Evolutionary conservation across 352 stramenopile species (phyloP), one percentile per base, ranked within the genome.

Genomic region (Phytopythium oedochilum): DNA sequence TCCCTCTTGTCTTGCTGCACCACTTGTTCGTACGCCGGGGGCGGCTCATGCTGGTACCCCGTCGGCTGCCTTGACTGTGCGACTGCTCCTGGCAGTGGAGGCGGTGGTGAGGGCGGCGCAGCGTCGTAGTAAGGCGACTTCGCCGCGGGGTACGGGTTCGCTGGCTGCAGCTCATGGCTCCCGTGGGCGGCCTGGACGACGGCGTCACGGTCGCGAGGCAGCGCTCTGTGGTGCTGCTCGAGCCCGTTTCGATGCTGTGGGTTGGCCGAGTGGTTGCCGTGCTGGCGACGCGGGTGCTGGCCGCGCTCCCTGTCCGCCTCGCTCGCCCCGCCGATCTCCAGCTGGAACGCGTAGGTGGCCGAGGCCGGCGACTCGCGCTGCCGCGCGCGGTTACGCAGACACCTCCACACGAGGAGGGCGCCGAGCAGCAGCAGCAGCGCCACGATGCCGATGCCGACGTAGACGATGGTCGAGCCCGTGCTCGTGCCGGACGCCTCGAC

Each of bases 361-460:
- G 32, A n/a, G 22, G 49, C 36, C 9, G 43, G 66, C n/a, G 61
- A n/a, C n/a, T n/a, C n/a, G n/a, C n/a, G n/a, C 29, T 25, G 17
- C 5, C 44, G 53, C 51, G 69, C 65, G 55, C 51, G 64, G 53
- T 69, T 67, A 53, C 72, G 71, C 11, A 68, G 68, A 35, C 77
- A 69, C 47, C 69, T 73, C 64, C 70, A 87, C 29, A 83, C 66
- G 58, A 86, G 86, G 28, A 70, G 67, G 20, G 64, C 72, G 15
- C 68, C 66, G 25, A 75, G 63, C 22, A 81, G 49, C 43, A 85
- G 73, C 22, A 89, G 72, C 40, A 77, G 42, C 22, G 75, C 63
- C 32, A 84, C 63, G 10, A 86, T 64, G 25, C 68, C 72, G 23
- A 86, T 63, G 38, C 83, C 74, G 48, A 86, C 72, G 62, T 78